A percentile compares a stretch with the other conserved stretches of the same genome.
Evolutionary conservation across 805 yeast species (phyloP).

Genomic region (Wickerhamiella qilinensis): DNA sequence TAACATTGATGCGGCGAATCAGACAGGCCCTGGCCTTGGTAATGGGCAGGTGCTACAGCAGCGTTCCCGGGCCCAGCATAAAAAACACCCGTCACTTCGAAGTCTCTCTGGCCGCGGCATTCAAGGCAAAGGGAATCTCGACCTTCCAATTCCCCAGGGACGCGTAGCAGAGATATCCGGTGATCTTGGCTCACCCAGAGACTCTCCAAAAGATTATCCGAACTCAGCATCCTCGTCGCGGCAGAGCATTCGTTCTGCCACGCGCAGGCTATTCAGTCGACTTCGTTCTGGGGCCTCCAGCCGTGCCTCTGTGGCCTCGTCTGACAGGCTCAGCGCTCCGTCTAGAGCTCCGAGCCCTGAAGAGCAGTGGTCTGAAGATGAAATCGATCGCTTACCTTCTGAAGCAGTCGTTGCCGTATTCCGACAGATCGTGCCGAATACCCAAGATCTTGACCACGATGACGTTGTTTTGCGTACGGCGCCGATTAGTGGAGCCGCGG

Average conservation of each 20-base stretch:
- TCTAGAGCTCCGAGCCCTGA: not conserved
- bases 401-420: not conserved
- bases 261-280: not conserved
- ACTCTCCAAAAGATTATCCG: not conserved
- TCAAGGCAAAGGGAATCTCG: no score
- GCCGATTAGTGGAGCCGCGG: conserved; percentile 12
- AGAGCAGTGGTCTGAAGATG: conserved; percentile 5
- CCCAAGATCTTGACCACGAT: not conserved
- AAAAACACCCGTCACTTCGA: no score
- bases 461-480: conserved; percentile 3
- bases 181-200: not conserved
- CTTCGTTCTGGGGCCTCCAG: not conserved
- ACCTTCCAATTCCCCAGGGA: not conserved
- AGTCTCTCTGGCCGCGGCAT: no score
- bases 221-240: not conserved
- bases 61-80: no score
- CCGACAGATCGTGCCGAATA: not conserved
- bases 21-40: no score
- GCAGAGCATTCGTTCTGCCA: not conserved
- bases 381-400: conserved; percentile 7
- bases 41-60: no score
- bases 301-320: not conserved
- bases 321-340: not conserved
- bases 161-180: not conserved
- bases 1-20: no score